Evolutionary conservation across 176 grass and related monocot species (phyloP).

Genomic region (Echinochloa phyllopogon): DNA sequence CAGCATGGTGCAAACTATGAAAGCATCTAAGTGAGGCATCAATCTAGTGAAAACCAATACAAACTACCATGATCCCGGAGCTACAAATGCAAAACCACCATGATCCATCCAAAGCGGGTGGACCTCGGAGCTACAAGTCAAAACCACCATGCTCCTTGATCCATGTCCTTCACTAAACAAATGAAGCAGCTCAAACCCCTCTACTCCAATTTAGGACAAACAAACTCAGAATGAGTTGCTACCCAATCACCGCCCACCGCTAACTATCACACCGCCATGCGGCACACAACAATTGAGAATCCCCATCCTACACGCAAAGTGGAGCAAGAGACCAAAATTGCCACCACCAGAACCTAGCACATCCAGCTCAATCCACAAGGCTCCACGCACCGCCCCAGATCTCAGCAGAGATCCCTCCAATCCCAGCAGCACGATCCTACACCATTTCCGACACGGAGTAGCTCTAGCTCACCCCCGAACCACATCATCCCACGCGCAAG

Average conservation of each 20-base stretch:
- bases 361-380: slow-evolving; percentile 14
- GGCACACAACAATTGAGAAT: slow-evolving; percentile 20
- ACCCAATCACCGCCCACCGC: neutral
- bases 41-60: neutral
- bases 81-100: slow-evolving; percentile 18
- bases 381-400: slow-evolving; percentile 14
- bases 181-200: slow-evolving; percentile 18
- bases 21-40: slow-evolving; percentile 7
- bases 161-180: neutral
- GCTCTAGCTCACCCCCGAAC: neutral
- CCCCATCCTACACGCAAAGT: neutral
- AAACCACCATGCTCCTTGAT: neutral
- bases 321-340: slow-evolving; percentile 7
- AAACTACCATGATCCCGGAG: slow-evolving; percentile 13
- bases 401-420: slow-evolving; percentile 55
- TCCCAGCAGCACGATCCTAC: slow-evolving; percentile 9
- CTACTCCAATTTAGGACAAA: neutral
- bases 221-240: neutral
- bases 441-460: neutral
- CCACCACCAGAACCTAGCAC: neutral
- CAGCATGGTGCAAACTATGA: neutral
- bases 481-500: neutral
- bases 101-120: neutral
- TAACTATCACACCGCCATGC: neutral
- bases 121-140: neutral